Evolutionary conservation across 345 rosid genomes (phyloP).

Genomic region (Trapa incisa): DNA sequence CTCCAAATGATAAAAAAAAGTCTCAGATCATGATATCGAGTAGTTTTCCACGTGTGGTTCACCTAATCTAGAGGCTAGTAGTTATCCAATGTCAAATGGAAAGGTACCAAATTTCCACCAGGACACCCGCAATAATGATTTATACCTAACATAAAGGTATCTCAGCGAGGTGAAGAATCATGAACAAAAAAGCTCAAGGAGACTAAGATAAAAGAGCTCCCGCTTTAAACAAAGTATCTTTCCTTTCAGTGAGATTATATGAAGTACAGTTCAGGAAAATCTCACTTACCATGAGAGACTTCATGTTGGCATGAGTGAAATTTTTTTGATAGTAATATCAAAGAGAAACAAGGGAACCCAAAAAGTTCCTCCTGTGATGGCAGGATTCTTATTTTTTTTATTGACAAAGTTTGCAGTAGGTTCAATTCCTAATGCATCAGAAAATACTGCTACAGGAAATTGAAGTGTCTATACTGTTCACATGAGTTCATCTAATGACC

Average conservation of each 20-base stretch:
- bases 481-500: not conserved
- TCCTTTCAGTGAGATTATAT: too few relatives aligned
- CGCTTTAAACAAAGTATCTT: too few relatives aligned
- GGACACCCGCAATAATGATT: conserved; percentile 20
- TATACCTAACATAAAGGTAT: conserved; percentile 35
- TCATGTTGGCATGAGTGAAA: too few relatives aligned
- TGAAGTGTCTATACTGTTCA: not conserved
- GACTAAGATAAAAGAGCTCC: too few relatives aligned
- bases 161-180: conserved; percentile 6
- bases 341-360: too few relatives aligned
- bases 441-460: not conserved
- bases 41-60: conserved; percentile 74
- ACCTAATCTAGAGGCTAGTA: conserved; percentile 38
- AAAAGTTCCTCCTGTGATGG: too few relatives aligned
- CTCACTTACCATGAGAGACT: not conserved
- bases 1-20: conserved; percentile 8
- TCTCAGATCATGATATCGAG: conserved; percentile 31
- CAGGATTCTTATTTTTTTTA: too few relatives aligned
- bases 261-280: not conserved
- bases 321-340: too few relatives aligned
- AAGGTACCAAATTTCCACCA: conserved; percentile 23
- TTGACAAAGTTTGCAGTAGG: not conserved
- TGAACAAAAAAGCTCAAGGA: not conserved
- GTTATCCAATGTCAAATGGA: conserved; percentile 37
- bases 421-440: not conserved